Percentiles rank a stretch among this genome's conserved stretches.
These are phyloP conservation scores for Tanozyma kutaoensis DNA, from an alignment of 805 yeast species.

Conservation along the genomic window DNA sequence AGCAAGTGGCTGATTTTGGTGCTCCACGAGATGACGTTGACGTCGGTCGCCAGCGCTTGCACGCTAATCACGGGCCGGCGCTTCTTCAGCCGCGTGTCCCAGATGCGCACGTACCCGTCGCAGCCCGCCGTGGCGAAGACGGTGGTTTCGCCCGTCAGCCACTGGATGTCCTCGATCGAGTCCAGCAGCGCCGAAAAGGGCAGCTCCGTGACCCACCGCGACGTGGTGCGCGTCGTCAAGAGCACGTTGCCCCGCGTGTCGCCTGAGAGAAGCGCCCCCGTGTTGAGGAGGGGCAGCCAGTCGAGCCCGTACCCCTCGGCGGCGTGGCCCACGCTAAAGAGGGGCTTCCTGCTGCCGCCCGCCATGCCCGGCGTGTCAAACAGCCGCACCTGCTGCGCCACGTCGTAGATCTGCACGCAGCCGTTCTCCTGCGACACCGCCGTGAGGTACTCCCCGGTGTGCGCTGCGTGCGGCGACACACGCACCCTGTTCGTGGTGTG, in stretches of 20 bases:
- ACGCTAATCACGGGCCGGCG: conserved; percentile 85
- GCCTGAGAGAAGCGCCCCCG: conserved; percentile 80
- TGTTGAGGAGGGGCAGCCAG: conserved; percentile 79
- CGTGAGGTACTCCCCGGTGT: conserved; percentile 70
- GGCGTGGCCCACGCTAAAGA: conserved; percentile 83
- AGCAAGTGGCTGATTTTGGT: conserved; percentile 71
- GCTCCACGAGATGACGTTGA: conserved; percentile 95
- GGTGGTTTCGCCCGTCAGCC: conserved; percentile 86
- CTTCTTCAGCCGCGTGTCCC: conserved; percentile 93
- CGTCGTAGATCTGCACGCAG: conserved; percentile 75
- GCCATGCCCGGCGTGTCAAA: conserved; percentile 88
- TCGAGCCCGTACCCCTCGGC: conserved; percentile 89
- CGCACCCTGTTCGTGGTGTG: conserved; percentile 85
- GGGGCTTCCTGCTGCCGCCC: conserved; percentile 64
- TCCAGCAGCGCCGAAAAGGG: conserved; percentile 60
- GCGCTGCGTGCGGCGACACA: conserved; percentile 62
- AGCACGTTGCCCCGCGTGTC: conserved; percentile 78
- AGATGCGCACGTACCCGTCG: conserved; percentile 83
- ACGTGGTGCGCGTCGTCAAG: conserved; percentile 62
- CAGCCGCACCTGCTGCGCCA: conserved; percentile 66
- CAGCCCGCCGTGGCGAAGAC: conserved; percentile 93
- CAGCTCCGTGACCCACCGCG: conserved; percentile 78
- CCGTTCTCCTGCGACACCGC: conserved; percentile 88
- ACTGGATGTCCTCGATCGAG: conserved; percentile 92
- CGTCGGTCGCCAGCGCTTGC: conserved; percentile 67